Percentiles rank a stretch among this genome's conserved stretches.
These are phyloP conservation scores for Fusarium duplospermum DNA, from an alignment of 2,329 filamentous ascomycete species.

Conservation along the genomic window DNA sequence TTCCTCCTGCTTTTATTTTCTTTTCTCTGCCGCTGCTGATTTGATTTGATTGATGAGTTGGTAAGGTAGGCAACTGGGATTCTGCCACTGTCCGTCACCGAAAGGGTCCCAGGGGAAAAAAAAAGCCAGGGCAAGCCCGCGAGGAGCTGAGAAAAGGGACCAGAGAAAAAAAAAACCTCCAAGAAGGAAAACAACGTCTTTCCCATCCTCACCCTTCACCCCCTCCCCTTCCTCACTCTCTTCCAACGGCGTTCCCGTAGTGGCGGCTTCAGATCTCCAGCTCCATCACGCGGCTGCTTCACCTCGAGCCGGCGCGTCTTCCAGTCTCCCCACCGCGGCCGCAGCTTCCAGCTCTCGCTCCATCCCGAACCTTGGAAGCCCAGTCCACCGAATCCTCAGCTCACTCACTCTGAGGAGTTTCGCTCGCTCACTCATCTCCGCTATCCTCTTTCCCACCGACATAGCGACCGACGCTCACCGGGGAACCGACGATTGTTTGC, in stretches of 20 bases:
- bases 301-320: slow-evolving; percentile 38
- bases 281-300: slow-evolving; percentile 38
- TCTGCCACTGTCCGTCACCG: slow-evolving; percentile 24
- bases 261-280: slow-evolving; percentile 34
- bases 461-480: slow-evolving; percentile 2
- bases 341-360: slow-evolving; percentile 27
- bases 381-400: not conserved
- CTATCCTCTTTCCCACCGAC: not conserved
- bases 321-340: slow-evolving; percentile 31
- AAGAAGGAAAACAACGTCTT: slow-evolving; percentile 24
- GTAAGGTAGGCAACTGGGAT: slow-evolving; percentile 10
- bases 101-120: slow-evolving; percentile 28
- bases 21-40: slow-evolving; percentile 8
- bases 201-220: slow-evolving; percentile 16
- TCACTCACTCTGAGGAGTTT: not conserved
- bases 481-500: slow-evolving; percentile 1
- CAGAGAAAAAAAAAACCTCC: slow-evolving; percentile 2
- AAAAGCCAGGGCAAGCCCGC: not conserved
- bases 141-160: slow-evolving; percentile 19
- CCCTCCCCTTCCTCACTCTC: not conserved
- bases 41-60: not conserved
- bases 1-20: slow-evolving; percentile 10
- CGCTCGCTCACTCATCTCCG: slow-evolving; percentile 19
- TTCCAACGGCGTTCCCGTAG: slow-evolving; percentile 23
- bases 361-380: not conserved